Evolutionary conservation across 768 basidiomycete genomes (phyloP), one percentile per base, ranked within the genome.

Genomic region (Chalciporus sphaerocephalus): DNA sequence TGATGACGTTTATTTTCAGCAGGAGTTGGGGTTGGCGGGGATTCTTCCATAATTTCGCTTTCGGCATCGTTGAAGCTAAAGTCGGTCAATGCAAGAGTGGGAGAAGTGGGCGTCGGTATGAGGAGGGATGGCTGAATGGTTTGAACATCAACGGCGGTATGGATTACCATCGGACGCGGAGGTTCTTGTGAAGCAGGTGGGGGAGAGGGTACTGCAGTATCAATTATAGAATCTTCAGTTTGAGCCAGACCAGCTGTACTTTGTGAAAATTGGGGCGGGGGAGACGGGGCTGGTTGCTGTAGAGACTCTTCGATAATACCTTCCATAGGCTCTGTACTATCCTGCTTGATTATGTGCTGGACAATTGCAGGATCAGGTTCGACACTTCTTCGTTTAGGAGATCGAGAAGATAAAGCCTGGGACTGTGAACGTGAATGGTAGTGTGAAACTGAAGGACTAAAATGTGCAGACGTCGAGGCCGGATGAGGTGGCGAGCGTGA

Each of bases 71-170:
- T 57, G 36, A 69, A 71, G 43, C 57, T 58, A 38, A 67, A 69
- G 22, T 58, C 53, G 18, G 66, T 61, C n/a, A 58, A 40, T 8
- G 53, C 49, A 23, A 55, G 55, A 1, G 59, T 57, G n/a, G 69
- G 67, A 22, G 67, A 62, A 11, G 70, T 59, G 12, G 68, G 68
- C 4, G 65, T 66, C 12, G 68, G 68, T 39, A 72, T 69, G 40
- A 65, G 59, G 13, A 68, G 55, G 17, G 62, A 56, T 10, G 59
- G 52, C 32, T 59, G 61, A 11, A 54, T 44, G 28, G 58, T 52
- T n/a, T 42, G 25, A 24, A 64, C 56, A 36, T 69, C 67, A 11
- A 63, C 53, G 15, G 61, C 56, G 5, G 59, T 58, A 39, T 56
- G 57, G 17, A 57, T 56, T 25, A 56, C 53, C 48, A 62, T 59